Evolutionary conservation across 352 stramenopile genomes (phyloP), one percentile per base, ranked within the genome.

Genomic region (Globisporangium heterothallicum): DNA sequence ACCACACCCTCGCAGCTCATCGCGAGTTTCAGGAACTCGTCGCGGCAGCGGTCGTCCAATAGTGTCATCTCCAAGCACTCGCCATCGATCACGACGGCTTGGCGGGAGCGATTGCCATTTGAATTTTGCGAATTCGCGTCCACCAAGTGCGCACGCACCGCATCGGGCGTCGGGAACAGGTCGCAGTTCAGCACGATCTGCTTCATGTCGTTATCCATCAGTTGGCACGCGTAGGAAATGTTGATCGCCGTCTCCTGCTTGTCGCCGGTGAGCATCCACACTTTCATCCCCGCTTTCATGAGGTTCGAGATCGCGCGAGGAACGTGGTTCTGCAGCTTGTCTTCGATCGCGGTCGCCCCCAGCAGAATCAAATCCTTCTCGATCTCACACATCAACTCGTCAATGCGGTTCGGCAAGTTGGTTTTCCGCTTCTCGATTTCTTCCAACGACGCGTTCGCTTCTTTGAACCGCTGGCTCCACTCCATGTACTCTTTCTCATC

Each of bases 221-320:
- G 67, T 43, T 91, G 78, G 46, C 84, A 95, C 6, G 87, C 84
- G 51, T 94, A 96, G 27, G 77, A 88, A 58, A 98, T 98, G 64
- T 98, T 97, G 57, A 97, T 97, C 18, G 92, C 92, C 3, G 92
- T 98, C 59, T 97, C 92, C 36, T 92, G 63, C 62, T 98, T 98
- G 68, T 98, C 92, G 27, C 91, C 91, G 9, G 92, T 98, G 16
- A 98, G 80, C 66, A 97, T 94, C 87, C 90, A 97, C 19, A 97
- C 69, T 38, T 94, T 89, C 59, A 98, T 96, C 21, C 86, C 85
- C 0, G 85, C 90, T 12, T 63, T 66, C 58, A 88, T 86, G 2
- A 98, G 61, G 47, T 87, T 86, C 0, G 80, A 70, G 29, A 98
- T 97, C 16, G 84, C 76, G 21, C 79, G 78, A 0, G 88, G 86